Conservation (phyloP, 1,139 yeast genomes). For the Kodamaea ohmeri region DNA sequence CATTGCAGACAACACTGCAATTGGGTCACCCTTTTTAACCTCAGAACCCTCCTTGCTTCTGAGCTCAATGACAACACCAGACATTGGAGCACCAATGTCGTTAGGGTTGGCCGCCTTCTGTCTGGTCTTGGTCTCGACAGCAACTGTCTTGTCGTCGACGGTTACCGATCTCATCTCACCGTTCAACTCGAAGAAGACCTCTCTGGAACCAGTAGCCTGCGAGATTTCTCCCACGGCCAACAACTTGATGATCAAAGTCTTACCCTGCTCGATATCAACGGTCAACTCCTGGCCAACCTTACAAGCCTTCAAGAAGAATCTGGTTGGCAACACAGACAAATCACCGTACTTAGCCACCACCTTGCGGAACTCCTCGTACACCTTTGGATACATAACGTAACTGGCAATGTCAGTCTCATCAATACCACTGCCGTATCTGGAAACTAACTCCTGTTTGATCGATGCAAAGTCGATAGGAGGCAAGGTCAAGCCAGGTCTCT, state of each 20-base stretch:
- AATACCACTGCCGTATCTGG: constrained; percentile 59
- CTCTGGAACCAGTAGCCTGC: constrained; percentile 83
- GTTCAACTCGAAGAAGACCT: constrained; percentile 94
- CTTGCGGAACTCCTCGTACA: constrained; percentile 81
- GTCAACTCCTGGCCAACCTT: constrained; percentile 82
- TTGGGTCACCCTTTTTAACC: constrained; percentile 95
- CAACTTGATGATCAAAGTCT: constrained; percentile 83
- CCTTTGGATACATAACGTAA: constrained; percentile 97
- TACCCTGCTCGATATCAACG: constrained; percentile 93
- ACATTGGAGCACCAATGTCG: constrained; percentile 99
- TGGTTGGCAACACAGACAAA: constrained; percentile 88
- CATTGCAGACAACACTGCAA: constrained; percentile 96
- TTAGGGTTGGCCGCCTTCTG: constrained; percentile 92
- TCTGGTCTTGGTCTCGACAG: constrained; percentile 80
- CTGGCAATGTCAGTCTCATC: constrained; percentile 90
- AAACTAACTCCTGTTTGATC: constrained; percentile 67
- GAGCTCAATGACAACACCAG: constrained; percentile 96
- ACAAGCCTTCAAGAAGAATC: constrained; percentile 84
- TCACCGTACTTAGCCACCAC: constrained; percentile 81
- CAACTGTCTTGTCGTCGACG: constrained; percentile 81
- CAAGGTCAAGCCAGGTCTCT: constrained; percentile 88
- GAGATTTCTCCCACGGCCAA: constrained; percentile 92
- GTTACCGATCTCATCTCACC: constrained; percentile 98
- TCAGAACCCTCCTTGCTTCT: constrained; percentile 83
- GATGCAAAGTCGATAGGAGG: constrained; percentile 75